Evolutionary conservation across 768 basidiomycete genomes (phyloP).

Genomic region (Serpula lacrymans): DNA sequence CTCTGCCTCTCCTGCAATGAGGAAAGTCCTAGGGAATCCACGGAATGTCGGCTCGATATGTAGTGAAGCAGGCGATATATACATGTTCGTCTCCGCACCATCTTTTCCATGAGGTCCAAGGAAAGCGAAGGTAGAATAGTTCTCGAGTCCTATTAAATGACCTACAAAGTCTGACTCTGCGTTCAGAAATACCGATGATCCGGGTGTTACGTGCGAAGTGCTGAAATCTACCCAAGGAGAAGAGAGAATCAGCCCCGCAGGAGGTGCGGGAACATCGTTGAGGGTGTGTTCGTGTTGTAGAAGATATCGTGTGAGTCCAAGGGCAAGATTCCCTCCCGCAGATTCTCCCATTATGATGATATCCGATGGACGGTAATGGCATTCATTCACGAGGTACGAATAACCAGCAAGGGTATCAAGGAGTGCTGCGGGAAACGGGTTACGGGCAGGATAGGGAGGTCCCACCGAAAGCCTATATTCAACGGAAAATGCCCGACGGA

Average conservation of each 20-base stretch:
- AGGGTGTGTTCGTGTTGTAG: constrained; percentile 5
- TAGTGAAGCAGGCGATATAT: constrained; percentile 58
- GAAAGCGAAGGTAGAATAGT: constrained; percentile 41
- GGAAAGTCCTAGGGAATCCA: constrained; percentile 59
- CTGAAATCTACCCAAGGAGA: constrained; percentile 29
- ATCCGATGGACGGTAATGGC: constrained; percentile 38
- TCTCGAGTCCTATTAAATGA: constrained; percentile 3
- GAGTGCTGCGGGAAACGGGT: constrained; percentile 54
- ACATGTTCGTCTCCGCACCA: constrained; percentile 45
- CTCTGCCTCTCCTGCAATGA: constrained; percentile 59
- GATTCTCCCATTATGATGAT: constrained; percentile 52
- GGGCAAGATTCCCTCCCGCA: constrained; percentile 50
- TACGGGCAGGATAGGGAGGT: constrained; percentile 20
- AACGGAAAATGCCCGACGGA: constrained; percentile 32
- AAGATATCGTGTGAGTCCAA: constrained; percentile 38
- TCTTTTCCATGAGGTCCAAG: constrained; percentile 46
- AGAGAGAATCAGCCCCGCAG: constrained; percentile 30
- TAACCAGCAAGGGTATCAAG: constrained; percentile 52
- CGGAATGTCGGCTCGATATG: constrained; percentile 42
- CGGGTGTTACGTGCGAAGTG: constrained; percentile 21
- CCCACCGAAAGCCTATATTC: constrained; percentile 46
- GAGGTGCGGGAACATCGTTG: constrained; percentile 15
- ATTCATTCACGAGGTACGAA: constrained; percentile 41
- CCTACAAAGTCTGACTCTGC: constrained; percentile 19
- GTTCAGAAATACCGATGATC: constrained; percentile 35